A percentile compares a stretch with the other conserved stretches of the same genome.
These are phyloP conservation scores for Fusarium stilboides DNA, from an alignment of 2,329 filamentous ascomycete genomes.

Conservation along the genomic window DNA sequence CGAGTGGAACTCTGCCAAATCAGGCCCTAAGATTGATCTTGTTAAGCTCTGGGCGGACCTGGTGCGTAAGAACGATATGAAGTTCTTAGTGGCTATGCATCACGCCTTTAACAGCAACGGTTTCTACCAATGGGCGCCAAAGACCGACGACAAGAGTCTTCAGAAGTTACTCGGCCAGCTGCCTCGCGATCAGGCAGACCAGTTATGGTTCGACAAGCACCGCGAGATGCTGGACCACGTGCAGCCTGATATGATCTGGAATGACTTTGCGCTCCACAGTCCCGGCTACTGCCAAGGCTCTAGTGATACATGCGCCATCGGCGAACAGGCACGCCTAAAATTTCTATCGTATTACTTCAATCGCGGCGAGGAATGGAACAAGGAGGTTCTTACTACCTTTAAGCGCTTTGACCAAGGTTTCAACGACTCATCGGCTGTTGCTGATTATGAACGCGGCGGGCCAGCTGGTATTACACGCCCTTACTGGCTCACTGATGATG, in stretches of 20 bases:
- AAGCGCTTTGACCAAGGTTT: constrained; percentile 29
- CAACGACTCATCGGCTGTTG: constrained; percentile 21
- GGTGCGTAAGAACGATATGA: constrained; percentile 21
- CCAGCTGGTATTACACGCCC: constrained; percentile 14
- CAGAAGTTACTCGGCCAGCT: constrained; percentile 9
- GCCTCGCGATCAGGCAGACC: background rate
- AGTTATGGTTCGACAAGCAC: constrained; percentile 21
- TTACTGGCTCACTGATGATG: constrained; percentile 24
- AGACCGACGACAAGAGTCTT: constrained; percentile 13
- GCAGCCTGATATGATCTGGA: constrained; percentile 27
- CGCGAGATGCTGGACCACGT: constrained; percentile 26
- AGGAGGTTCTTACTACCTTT: constrained; percentile 19
- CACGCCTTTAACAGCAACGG: constrained; percentile 35
- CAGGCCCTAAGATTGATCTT: constrained; percentile 18
- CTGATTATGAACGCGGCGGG: constrained; percentile 19
- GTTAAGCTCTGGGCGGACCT: constrained; percentile 21
- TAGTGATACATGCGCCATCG: too few relatives aligned
- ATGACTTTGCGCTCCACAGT: constrained; percentile 23
- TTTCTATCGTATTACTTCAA: constrained; percentile 27
- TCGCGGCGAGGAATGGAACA: constrained; percentile 10
- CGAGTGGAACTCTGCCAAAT: constrained; percentile 24
- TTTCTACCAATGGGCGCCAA: constrained; percentile 26
- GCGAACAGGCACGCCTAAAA: constrained; percentile 3
- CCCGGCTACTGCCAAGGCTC: too few relatives aligned
- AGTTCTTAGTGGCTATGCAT: constrained; percentile 28